phyloP scores from a whole-genome alignment of 2,329 filamentous ascomycete species.

The Calonectria pteridis region DNA sequence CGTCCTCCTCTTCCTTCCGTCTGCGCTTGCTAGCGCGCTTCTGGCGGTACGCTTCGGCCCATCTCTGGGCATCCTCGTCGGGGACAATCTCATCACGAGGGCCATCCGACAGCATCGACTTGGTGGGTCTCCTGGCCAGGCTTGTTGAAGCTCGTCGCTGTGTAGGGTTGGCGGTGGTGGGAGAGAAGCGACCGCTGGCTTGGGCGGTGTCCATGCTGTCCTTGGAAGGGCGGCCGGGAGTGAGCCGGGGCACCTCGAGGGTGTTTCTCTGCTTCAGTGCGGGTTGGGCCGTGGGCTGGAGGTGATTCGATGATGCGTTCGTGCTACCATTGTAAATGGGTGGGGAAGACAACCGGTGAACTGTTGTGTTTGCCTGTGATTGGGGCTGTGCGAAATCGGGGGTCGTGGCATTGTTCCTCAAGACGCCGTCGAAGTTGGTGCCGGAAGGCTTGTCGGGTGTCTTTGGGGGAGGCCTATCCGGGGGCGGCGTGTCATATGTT shows the following conservation, averaged over 20 bases:
- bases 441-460: conserved; percentile 29
- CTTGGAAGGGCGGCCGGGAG: conserved; percentile 76
- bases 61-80: conserved; percentile 91
- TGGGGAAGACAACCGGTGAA: conserved; percentile 76
- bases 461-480: background rate
- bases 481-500: conserved; percentile 23
- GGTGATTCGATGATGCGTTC: conserved; percentile 61
- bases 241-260: conserved; percentile 82
- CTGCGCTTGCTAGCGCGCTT: conserved; percentile 90
- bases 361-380: conserved; percentile 37
- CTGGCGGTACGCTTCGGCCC: conserved; percentile 93
- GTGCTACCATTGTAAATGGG: conserved; percentile 63
- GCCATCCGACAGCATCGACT: conserved; percentile 87
- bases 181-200: conserved; percentile 86
- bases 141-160: conserved; percentile 85
- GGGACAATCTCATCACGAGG: conserved; percentile 85
- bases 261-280: conserved; percentile 85
- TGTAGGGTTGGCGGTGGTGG: conserved; percentile 65
- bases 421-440: conserved; percentile 31
- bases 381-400: conserved; percentile 44
- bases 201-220: conserved; percentile 77
- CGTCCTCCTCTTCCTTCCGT: conserved; percentile 87
- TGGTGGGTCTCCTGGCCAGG: conserved; percentile 82
- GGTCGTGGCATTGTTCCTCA: conserved; percentile 32
- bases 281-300: conserved; percentile 57